phyloP scores from a whole-genome alignment of 2,329 filamentous ascomycete species.

The Dichotomopilus funicola region DNA sequence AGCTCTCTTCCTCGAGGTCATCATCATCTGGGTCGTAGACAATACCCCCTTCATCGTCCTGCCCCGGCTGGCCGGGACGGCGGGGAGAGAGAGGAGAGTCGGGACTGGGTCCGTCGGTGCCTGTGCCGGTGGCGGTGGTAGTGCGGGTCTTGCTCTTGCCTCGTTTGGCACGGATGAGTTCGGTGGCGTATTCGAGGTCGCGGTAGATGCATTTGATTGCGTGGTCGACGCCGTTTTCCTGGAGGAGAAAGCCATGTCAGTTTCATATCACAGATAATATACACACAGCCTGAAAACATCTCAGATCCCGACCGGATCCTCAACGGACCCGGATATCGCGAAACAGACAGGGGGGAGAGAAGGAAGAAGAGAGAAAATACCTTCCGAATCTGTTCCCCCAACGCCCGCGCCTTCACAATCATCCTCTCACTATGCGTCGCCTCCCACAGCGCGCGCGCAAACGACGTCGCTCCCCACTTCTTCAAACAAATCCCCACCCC shows the following conservation, averaged over 20 bases:
- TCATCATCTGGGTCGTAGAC: conserved; percentile 39
- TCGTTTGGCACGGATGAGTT: conserved; percentile 64
- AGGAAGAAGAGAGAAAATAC: conserved; percentile 44
- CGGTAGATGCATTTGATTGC: conserved; percentile 92
- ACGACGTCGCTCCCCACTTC: conserved; percentile 80
- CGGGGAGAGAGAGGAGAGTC: no score
- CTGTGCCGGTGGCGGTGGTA: conserved; percentile 7
- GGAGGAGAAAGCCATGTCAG: background rate
- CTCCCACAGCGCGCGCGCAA: conserved; percentile 84
- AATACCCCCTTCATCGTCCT: conserved; percentile 23
- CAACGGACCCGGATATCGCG: no score
- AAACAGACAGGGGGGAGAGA: no score
- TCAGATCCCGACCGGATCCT: no score
- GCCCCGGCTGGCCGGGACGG: no score
- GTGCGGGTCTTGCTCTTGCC: conserved; percentile 42
- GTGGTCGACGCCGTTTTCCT: conserved; percentile 86
- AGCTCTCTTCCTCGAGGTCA: conserved; percentile 72
- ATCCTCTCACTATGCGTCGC: conserved; percentile 85
- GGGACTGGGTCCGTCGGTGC: conserved; percentile 28
- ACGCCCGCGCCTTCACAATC: conserved; percentile 73
- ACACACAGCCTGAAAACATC: no score
- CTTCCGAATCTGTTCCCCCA: conserved; percentile 82
- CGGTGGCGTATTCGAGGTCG: conserved; percentile 86
- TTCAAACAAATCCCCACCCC: conserved; percentile 86
- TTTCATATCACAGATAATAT: background rate